A percentile compares a stretch with the other conserved stretches of the same genome.
Conservation (phyloP, 805 yeast genomes). For the Wickerhamomyces rabaulensis region DNA sequence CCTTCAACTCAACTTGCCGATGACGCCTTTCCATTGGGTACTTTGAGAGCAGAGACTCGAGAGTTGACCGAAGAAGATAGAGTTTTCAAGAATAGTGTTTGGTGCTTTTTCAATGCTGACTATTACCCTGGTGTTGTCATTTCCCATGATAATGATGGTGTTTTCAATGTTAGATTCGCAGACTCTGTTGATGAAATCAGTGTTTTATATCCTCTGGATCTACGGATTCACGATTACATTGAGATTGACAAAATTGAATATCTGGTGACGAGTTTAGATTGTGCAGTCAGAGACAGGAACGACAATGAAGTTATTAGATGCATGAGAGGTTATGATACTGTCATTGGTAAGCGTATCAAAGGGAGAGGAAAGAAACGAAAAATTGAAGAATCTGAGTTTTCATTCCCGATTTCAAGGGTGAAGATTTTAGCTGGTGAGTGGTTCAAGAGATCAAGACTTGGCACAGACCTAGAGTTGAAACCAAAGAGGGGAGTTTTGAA, state of each 20-base stretch:
- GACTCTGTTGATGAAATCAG: constrained; percentile 31
- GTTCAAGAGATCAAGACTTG: constrained; percentile 28
- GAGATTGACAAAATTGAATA: constrained; percentile 31
- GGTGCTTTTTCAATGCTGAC: constrained; percentile 47
- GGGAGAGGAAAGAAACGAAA: constrained; percentile 12
- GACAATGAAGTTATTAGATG: constrained; percentile 37
- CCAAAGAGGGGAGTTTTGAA: constrained; percentile 10
- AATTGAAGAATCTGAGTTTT: constrained; percentile 11
- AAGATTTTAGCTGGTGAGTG: constrained; percentile 30
- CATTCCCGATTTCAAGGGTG: constrained; percentile 25
- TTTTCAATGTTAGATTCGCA: constrained; percentile 31
- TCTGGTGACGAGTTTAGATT: constrained; percentile 42
- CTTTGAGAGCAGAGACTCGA: constrained; percentile 5
- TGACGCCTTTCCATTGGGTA: constrained; percentile 1
- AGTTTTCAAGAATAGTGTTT: constrained; percentile 35
- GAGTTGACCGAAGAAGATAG: constrained; percentile 26
- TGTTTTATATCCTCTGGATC: constrained; percentile 36
- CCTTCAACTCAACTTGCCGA: background rate
- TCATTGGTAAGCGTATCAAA: constrained; percentile 29
- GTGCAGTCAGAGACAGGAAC: constrained; percentile 9
- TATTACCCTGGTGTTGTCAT: constrained; percentile 46
- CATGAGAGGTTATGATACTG: constrained; percentile 55
- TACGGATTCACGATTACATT: constrained; percentile 53
- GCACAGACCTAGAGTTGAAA: constrained; percentile 8
- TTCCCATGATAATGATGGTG: constrained; percentile 23